Conservation (phyloP, 2,329 filamentous ascomycete genomes). For the Apiospora sp. region DNA sequence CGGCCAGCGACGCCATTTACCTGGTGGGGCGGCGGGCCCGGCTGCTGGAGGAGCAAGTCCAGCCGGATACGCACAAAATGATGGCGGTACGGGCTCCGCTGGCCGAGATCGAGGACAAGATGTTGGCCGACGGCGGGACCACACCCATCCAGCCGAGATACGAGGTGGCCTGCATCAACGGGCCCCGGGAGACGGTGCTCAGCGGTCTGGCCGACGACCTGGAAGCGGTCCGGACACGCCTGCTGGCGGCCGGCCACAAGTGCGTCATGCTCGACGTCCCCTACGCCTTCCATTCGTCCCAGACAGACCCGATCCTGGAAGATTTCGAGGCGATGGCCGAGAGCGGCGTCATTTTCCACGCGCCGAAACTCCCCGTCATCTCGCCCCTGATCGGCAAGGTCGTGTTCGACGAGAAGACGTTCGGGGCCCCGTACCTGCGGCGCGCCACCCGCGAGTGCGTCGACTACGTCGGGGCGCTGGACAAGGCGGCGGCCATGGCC, state of each 20-base stretch:
- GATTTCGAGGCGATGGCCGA: conserved; percentile 61
- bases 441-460: conserved; percentile 70
- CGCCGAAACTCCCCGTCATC: conserved; percentile 57
- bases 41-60: conserved; percentile 62
- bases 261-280: conserved; percentile 57
- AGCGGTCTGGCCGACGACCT: conserved; percentile 55
- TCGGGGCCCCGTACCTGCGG: conserved; percentile 67
- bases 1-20: conserved; percentile 64
- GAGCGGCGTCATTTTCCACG: conserved; percentile 46
- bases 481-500: conserved; percentile 54
- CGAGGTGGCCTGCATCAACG: conserved; percentile 68
- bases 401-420: conserved; percentile 44
- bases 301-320: conserved; percentile 63
- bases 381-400: conserved; percentile 36
- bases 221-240: conserved; percentile 56
- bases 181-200: conserved; percentile 67
- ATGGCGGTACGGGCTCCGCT: conserved; percentile 58
- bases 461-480: conserved; percentile 66
- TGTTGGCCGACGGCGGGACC: too few relatives aligned
- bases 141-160: conserved; percentile 29
- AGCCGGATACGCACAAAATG: conserved; percentile 65
- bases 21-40: conserved; percentile 65
- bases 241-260: conserved; percentile 49
- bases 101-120: conserved; percentile 48
- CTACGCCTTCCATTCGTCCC: conserved; percentile 62